phyloP scores from a whole-genome alignment of 441 rosid genomes.

The Melastoma candidum region DNA sequence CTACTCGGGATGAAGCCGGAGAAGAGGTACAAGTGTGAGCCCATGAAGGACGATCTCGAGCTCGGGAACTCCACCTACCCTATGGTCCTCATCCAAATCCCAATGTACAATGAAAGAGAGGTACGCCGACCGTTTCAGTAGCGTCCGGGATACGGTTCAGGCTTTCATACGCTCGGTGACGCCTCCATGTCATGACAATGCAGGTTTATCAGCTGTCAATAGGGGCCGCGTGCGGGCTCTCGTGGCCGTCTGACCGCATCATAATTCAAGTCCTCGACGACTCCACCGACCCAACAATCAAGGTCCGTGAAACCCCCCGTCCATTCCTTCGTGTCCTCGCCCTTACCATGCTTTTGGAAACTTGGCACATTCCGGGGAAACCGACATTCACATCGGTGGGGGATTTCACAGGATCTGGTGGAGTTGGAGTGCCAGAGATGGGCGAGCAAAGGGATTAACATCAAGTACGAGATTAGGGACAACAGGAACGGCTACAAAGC shows the following conservation, averaged over 20 bases:
- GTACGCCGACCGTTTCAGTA: conserved; percentile 2
- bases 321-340: too few relatives aligned
- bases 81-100: conserved; percentile 18
- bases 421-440: conserved; percentile 31
- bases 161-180: neutral
- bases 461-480: conserved; percentile 32
- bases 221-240: conserved; percentile 40
- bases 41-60: conserved; percentile 17
- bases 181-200: neutral
- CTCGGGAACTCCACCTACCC: conserved; percentile 13
- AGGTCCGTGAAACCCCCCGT: conserved; percentile 10
- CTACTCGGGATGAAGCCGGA: conserved; percentile 17
- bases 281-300: conserved; percentile 28
- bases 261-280: conserved; percentile 51
- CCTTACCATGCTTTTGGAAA: conserved; percentile 3
- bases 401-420: conserved; percentile 25
- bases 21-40: conserved; percentile 17
- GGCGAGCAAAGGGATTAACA: conserved; percentile 33
- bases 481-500: conserved; percentile 42
- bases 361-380: neutral
- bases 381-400: neutral
- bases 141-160: too few relatives aligned
- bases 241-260: conserved; percentile 36
- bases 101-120: conserved; percentile 3
- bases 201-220: conserved; percentile 46